These are phyloP conservation scores for Schizosaccharomyces octosporus DNA, from an alignment of 805 yeast species.

Conservation along the genomic window DNA sequence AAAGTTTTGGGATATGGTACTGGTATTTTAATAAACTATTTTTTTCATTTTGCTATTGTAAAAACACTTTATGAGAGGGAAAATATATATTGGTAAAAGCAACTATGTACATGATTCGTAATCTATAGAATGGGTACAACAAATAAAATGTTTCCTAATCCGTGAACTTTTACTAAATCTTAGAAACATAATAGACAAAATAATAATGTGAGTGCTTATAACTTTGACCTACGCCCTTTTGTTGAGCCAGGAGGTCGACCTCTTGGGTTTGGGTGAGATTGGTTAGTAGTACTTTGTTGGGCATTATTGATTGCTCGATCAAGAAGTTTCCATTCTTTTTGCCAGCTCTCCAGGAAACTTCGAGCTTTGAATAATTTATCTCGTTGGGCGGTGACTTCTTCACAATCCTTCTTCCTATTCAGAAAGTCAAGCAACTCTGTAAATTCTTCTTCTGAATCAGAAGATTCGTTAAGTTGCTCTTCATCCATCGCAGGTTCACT, in stretches of 20 bases:
- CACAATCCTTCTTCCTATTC: background rate
- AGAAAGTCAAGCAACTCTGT: background rate
- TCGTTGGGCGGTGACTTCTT: background rate
- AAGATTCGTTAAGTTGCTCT: background rate
- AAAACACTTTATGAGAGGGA: too few species aligned
- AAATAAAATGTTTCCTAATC: too few species aligned
- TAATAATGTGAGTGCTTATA: too few species aligned
- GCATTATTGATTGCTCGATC: background rate
- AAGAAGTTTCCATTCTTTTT: background rate
- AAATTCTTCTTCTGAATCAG: background rate
- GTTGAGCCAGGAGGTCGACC: background rate
- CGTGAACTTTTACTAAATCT: too few species aligned
- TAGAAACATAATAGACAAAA: too few species aligned
- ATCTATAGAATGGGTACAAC: too few species aligned
- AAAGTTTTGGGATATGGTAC: background rate
- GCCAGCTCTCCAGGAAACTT: background rate
- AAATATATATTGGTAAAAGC: too few species aligned
- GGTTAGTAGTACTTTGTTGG: background rate
- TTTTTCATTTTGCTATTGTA: too few species aligned
- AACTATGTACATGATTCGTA: too few species aligned
- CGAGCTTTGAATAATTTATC: background rate
- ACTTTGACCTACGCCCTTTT: too few species aligned
- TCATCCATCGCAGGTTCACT: background rate
- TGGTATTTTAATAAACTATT: background rate
- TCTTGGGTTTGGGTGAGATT: background rate